Evolutionary conservation across 306 rosid genomes (phyloP).

Genomic region (Purshia tridentata): DNA sequence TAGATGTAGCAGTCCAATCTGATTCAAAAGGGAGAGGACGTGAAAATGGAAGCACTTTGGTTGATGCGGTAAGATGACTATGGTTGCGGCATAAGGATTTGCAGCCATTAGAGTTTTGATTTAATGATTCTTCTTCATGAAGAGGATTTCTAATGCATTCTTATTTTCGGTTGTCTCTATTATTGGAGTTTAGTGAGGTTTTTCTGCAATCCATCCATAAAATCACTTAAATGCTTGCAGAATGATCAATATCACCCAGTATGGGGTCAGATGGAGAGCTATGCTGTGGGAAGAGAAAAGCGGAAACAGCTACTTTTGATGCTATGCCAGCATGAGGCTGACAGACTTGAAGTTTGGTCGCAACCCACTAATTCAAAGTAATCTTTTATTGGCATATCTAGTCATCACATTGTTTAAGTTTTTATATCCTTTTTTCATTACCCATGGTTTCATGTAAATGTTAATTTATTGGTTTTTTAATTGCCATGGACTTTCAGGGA

Average conservation of each 20-base stretch:
- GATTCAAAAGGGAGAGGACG: slow-evolving; percentile 70
- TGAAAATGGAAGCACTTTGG: slow-evolving; percentile 62
- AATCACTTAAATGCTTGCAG: slow-evolving; percentile 45
- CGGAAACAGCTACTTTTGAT: slow-evolving; percentile 77
- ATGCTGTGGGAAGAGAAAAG: slow-evolving; percentile 79
- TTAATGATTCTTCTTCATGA: slow-evolving; percentile 8
- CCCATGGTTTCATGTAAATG: not conserved
- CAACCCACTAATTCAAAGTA: slow-evolving; percentile 93
- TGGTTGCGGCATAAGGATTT: slow-evolving; percentile 15
- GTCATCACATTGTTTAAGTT: not conserved
- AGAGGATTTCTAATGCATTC: not conserved
- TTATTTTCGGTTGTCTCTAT: slow-evolving; percentile 14
- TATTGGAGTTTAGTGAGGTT: slow-evolving; percentile 8
- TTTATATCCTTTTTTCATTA: not conserved
- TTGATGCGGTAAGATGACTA: slow-evolving; percentile 63
- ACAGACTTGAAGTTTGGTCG: slow-evolving; percentile 98
- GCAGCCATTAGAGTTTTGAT: slow-evolving; percentile 13
- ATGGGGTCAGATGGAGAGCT: slow-evolving; percentile 96
- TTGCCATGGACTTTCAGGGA: slow-evolving; percentile 44
- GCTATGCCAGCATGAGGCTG: slow-evolving; percentile 95
- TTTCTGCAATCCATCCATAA: slow-evolving; percentile 28
- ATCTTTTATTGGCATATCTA: slow-evolving; percentile 2
- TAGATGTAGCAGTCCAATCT: slow-evolving; percentile 48
- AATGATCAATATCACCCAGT: slow-evolving; percentile 77
- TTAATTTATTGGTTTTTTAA: slow-evolving; percentile 11